These are phyloP conservation scores for Russula compacta DNA, from an alignment of 768 basidiomycete species.

Conservation along the genomic window DNA sequence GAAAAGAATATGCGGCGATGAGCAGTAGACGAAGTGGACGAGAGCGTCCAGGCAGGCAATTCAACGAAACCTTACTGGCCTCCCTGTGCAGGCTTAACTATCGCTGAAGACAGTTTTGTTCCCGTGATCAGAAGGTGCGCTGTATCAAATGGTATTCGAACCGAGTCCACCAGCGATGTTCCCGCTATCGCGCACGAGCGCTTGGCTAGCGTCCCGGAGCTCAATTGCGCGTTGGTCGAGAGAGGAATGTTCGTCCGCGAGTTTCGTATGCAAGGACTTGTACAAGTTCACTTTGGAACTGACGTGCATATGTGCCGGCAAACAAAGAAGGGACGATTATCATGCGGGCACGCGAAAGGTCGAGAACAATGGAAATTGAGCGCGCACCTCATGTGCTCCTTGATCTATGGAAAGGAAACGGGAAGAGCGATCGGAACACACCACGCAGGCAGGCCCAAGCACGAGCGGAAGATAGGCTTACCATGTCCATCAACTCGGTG, in stretches of 20 bases:
- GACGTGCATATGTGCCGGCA: not conserved
- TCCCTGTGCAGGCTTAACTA: no score
- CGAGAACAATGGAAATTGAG: not conserved
- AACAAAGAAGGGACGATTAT: not conserved
- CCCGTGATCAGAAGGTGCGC: not conserved
- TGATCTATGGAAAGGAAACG: slow-evolving; percentile 25
- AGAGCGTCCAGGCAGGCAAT: not conserved
- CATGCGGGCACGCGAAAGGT: not conserved
- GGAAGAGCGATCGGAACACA: not conserved
- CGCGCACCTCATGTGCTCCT: slow-evolving; percentile 42
- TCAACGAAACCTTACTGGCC: not conserved
- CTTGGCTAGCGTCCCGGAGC: slow-evolving; percentile 31
- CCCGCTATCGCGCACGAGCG: slow-evolving; percentile 35
- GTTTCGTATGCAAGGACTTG: slow-evolving; percentile 32
- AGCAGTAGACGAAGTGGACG: not conserved
- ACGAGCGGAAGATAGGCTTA: slow-evolving; percentile 25
- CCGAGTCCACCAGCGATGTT: slow-evolving; percentile 27
- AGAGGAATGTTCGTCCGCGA: slow-evolving; percentile 34
- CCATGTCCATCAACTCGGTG: slow-evolving; percentile 40
- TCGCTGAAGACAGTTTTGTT: no score
- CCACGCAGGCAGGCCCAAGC: not conserved
- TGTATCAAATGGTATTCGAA: not conserved
- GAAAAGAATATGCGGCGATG: not conserved
- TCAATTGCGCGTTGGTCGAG: slow-evolving; percentile 35
- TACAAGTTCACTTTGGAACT: slow-evolving; percentile 44